Evolutionary conservation across 306 rosid species (phyloP), one percentile per base, ranked within the genome.

Genomic region (Cercis canadensis): DNA sequence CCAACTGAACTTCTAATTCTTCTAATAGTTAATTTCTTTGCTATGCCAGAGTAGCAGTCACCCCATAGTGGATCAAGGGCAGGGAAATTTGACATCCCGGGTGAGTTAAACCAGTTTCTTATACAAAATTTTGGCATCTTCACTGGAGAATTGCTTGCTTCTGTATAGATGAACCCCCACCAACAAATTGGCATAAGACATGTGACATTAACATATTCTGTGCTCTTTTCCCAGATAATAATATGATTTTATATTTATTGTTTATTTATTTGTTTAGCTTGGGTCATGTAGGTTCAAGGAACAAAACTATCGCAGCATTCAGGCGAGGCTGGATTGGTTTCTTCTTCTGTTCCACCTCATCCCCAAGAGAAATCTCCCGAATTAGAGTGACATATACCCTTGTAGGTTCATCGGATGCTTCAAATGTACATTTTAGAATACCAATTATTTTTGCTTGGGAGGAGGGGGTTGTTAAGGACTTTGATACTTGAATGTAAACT

Each of bases 211-310:
- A n/a, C n/a, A 44, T 9, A 5, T 41, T 65, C 54, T 57, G 4
- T 9, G 10, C 18, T 18, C 45, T 4, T 51, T 74, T 37, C 17
- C 41, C 62, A 14, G 8, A 33, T 37, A 71, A 44, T 36, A 37
- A 33, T 41, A 29, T 21, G 34, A 41, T 76, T 45, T 49, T 33
- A 56, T 53, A 39, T 53, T 52, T 64, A 0, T 5, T 5, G 3
- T 37, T 40, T 3, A 10, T 62, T 69, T 11, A 13, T 33, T n/a
- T 18, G 47, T 51, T 29, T 65, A 32, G 39, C 37, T 56, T 49
- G 59, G 69, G 57, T 67, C 66, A 39, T 76, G 75, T 31, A 84
- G 92, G 77, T 81, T 67, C 85, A 67, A 15, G 84, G 61, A 69
- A 60, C 31, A 24, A 33, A 24, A 50, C 7, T 40, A 43, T 45